These are phyloP conservation scores for Pseudocercospora vitis DNA, from an alignment of 2,329 filamentous ascomycete species.

Conservation along the genomic window DNA sequence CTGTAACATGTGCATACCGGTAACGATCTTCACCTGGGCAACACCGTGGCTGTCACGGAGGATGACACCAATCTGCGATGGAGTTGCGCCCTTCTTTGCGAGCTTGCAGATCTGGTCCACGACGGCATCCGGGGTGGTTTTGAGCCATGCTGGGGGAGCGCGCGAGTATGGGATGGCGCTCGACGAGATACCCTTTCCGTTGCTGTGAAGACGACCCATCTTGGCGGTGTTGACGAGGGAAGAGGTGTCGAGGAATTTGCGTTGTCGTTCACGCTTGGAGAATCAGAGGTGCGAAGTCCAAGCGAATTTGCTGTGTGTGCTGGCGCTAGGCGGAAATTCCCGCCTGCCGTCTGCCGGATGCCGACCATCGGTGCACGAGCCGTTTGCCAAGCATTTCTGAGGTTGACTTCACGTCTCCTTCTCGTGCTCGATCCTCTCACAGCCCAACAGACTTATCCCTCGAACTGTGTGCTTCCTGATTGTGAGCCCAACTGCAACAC, in stretches of 20 bases:
- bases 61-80: conserved; percentile 98
- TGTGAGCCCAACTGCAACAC: not conserved
- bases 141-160: conserved; percentile 89
- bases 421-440: not conserved
- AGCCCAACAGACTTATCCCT: not conserved
- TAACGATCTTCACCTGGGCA: conserved; percentile 96
- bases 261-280: conserved; percentile 13
- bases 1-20: conserved; percentile 63
- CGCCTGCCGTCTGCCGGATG: too few relatives aligned
- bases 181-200: conserved; percentile 98
- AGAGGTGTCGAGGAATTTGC: conserved; percentile 17
- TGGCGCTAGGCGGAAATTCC: not conserved
- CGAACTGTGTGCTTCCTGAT: not conserved
- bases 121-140: conserved; percentile 97
- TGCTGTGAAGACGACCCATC: conserved; percentile 98
- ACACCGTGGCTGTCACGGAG: conserved; percentile 98
- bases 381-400: not conserved
- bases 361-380: not conserved
- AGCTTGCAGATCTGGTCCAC: conserved; percentile 99
- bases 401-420: not conserved
- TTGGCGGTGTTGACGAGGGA: conserved; percentile 47
- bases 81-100: conserved; percentile 97
- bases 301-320: not conserved
- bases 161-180: conserved; percentile 97
- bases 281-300: not conserved